These are phyloP conservation scores for Oryza glaberrima DNA, from an alignment of 176 grass and related monocot species.

Conservation along the genomic window DNA sequence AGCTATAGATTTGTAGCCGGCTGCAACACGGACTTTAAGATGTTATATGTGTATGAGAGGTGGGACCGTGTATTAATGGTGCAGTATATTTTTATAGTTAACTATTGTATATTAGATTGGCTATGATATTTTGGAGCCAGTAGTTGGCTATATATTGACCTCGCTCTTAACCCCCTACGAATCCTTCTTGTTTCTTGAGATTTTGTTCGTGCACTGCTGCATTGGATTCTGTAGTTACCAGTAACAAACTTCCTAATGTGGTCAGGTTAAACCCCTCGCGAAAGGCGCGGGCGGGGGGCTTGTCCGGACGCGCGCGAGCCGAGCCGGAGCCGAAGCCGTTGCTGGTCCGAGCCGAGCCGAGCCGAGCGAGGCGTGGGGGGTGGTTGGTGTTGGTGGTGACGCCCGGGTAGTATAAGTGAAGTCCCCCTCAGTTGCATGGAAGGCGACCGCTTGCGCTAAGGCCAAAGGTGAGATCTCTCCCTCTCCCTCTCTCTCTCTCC, in stretches of 20 bases:
- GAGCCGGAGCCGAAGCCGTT: not conserved
- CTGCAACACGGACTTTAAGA: too few relatives aligned
- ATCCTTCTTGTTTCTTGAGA: not conserved
- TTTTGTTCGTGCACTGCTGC: not conserved
- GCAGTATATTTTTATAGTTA: too few relatives aligned
- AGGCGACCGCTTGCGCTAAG: not conserved
- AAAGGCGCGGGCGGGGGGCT: not conserved
- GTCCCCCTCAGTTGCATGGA: slow-evolving; percentile 16
- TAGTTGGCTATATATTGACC: too few relatives aligned
- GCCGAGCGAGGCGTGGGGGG: not conserved
- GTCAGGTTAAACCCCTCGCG: not conserved
- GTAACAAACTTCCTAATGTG: slow-evolving; percentile 23
- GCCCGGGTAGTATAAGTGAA: slow-evolving; percentile 17
- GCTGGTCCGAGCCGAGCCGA: not conserved
- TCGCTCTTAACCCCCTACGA: not conserved
- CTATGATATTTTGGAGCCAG: too few relatives aligned
- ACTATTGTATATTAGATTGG: too few relatives aligned
- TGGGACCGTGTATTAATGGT: too few relatives aligned
- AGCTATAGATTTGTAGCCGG: too few relatives aligned
- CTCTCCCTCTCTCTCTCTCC: not conserved
- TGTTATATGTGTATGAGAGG: too few relatives aligned
- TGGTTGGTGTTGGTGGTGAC: not conserved
- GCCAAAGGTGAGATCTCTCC: slow-evolving; percentile 13
- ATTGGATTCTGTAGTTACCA: not conserved
- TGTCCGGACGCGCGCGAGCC: not conserved